Conservation (phyloP, 2,329 filamentous ascomycete species). For the Diaporthe vexans region DNA sequence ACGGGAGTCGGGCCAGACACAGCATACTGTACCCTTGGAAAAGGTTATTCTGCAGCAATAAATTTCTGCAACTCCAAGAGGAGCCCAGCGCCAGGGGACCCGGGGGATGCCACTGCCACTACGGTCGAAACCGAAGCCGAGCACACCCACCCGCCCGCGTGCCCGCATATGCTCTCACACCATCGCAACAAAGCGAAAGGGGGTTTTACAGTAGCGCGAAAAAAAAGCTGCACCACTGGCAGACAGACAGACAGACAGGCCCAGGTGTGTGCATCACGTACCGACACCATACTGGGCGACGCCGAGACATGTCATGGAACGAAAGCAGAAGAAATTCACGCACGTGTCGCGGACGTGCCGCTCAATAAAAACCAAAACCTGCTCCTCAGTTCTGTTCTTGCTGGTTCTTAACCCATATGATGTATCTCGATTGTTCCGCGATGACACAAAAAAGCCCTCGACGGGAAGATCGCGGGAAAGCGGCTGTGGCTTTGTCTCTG, state of each 20-base stretch:
- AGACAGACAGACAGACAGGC: no score
- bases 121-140: conserved; percentile 29
- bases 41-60: background rate
- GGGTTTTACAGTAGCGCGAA: conserved; percentile 2
- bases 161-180: background rate
- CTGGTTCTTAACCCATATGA: no score
- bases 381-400: no score
- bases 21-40: background rate
- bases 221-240: conserved; percentile 6
- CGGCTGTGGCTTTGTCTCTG: conserved; percentile 10
- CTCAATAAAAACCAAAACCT: background rate
- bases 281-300: no score
- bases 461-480: background rate
- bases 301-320: background rate
- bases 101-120: background rate
- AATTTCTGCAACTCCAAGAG: background rate
- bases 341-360: background rate
- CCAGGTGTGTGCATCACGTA: no score
- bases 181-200: conserved; percentile 27
- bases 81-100: background rate
- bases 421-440: no score
- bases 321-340: background rate
- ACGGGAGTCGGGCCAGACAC: background rate
- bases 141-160: conserved; percentile 3
- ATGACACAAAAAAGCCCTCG: no score